Evolutionary conservation across 495 filamentous ascomycete genomes (phyloP), one percentile per base, ranked within the genome.

Genomic region (Cudoniella acicularis): DNA sequence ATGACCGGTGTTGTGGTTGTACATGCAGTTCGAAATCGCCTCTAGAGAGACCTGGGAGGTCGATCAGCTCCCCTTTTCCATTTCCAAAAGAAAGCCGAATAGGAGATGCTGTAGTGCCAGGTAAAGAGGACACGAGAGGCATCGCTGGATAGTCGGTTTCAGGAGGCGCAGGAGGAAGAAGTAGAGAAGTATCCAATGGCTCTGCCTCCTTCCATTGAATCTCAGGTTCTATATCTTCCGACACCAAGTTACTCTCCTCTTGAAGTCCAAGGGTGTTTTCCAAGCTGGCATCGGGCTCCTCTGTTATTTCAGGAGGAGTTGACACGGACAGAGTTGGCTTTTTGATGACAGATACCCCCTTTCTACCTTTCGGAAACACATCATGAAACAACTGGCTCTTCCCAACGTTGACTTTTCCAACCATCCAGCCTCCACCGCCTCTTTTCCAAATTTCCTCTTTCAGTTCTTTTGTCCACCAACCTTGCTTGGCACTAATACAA

Each of bases 391-490:
- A 85, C 60, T 85, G 87, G 67, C 92, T 96, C 72, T 99, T 99
- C 13, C 94, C 94, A 23, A 98, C 94, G 67, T 99, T 99, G 52
- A 87, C 90, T 64, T 92, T 96, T n/a, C 95, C 94, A 22, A 98
- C 90, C 77, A 99, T 85, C 94, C 94, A 99, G n/a, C 89, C 81
- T 3, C 87, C 95, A 2, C 93, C 92, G 9, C 87, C 90, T 41
- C 90, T 83, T 30, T 83, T 73, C 72, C 79, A 87, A 48, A 96
- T 90, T 24, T 91, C 84, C 64, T 96, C 88, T 70, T 91, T 96
- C 60, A 96, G 73, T 41, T 87, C 75, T 63, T 82, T 88, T 0
- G 88, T 96, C 92, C 92, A 95, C 92, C 92, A 96, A 18, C 80
- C 79, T 56, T 87, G 76, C 58, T 89, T 88, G 10, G 92, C 82